Conservation (phyloP, 148 eudicot species). For the Polygonum aviculare region DNA sequence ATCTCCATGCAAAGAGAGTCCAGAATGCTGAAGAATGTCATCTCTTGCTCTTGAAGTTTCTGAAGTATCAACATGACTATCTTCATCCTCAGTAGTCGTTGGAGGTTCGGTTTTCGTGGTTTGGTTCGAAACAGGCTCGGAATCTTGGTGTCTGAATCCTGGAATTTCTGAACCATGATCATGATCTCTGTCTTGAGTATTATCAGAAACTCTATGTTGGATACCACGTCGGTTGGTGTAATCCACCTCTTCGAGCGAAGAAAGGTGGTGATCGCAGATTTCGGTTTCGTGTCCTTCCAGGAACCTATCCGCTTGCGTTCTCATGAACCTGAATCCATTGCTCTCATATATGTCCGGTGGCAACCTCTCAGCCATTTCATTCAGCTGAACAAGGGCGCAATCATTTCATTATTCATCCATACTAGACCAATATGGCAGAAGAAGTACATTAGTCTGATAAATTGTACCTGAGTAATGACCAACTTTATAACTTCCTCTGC, state of each 20-base stretch:
- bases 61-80: background rate
- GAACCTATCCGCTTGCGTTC: conserved; percentile 34
- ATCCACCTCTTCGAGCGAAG: conserved; percentile 17
- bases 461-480: conserved; percentile 36
- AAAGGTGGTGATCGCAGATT: conserved; percentile 16
- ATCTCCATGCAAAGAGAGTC: background rate
- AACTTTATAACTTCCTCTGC: conserved; percentile 46
- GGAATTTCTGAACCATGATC: background rate
- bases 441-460: background rate
- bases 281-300: conserved; percentile 23
- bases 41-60: background rate
- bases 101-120: background rate
- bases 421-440: background rate
- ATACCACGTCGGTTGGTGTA: conserved; percentile 10
- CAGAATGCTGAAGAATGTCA: background rate
- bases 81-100: background rate
- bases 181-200: background rate
- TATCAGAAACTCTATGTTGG: background rate
- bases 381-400: conserved; percentile 27
- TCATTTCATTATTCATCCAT: background rate
- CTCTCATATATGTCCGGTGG: conserved; percentile 38
- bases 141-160: background rate
- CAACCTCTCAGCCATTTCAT: conserved; percentile 42
- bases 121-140: background rate
- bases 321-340: conserved; percentile 37